Percentiles rank a stretch among this genome's conserved stretches.
Evolutionary conservation across 441 rosid genomes (phyloP).

Genomic region (Populus hybrid): DNA sequence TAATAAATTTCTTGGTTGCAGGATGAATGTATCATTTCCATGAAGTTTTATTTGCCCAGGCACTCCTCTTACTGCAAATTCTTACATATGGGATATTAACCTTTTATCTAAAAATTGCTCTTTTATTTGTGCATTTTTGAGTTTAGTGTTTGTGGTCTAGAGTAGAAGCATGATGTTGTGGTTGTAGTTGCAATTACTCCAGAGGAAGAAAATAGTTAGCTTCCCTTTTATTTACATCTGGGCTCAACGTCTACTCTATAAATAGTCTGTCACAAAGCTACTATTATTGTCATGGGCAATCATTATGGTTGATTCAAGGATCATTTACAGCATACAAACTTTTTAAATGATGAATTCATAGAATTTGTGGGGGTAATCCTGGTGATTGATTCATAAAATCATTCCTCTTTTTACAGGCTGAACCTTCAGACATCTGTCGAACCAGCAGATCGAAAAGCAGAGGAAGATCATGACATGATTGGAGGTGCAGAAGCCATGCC

Average conservation of each 20-base stretch:
- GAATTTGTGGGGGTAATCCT: not conserved
- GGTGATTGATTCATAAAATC: not conserved
- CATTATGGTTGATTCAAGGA: not conserved
- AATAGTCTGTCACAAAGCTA: not conserved
- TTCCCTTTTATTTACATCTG: not conserved
- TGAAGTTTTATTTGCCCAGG: not conserved
- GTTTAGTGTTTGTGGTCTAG: not conserved
- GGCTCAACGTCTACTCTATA: not conserved
- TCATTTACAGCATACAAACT: not conserved
- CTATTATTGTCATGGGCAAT: not conserved
- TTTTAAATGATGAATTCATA: not conserved
- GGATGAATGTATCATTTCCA: not conserved
- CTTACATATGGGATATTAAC: not conserved
- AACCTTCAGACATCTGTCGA: conserved; percentile 42
- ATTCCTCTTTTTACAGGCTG: conserved; percentile 43
- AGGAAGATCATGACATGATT: conserved; percentile 29
- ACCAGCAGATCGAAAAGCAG: conserved; percentile 28
- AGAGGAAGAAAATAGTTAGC: not conserved
- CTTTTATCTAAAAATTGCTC: not conserved
- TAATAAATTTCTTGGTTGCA: not conserved
- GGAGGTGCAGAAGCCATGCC: conserved; percentile 40
- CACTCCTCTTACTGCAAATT: not conserved
- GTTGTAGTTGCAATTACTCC: not conserved
- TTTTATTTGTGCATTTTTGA: not conserved
- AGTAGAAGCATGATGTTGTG: not conserved